Percentiles rank a stretch among this genome's conserved stretches.
Conservation (phyloP, 164 flowering plant genomes). For the Piper betle region DNA sequence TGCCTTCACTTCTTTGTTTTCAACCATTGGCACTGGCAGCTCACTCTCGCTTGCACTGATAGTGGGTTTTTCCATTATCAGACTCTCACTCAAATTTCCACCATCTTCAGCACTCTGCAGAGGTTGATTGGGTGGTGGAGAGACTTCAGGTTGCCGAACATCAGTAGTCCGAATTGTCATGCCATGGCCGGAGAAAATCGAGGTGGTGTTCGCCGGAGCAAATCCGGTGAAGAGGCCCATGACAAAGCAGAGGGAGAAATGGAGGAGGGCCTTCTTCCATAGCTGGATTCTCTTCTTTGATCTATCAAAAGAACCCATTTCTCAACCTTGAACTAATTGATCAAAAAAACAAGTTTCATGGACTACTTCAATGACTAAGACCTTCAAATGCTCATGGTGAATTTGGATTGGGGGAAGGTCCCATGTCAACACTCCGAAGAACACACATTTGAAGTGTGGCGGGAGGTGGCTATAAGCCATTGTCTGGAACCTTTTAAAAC, state of each 20-base stretch:
- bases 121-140: conserved; percentile 19
- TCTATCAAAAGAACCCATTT: conserved; percentile 49
- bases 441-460: neutral
- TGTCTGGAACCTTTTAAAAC: conserved; percentile 9
- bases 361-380: neutral
- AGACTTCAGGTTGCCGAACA: no score
- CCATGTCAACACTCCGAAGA: no score
- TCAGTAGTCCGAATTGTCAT: conserved; percentile 9
- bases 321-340: neutral
- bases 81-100: conserved; percentile 13
- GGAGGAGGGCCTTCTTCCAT: conserved; percentile 76
- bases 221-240: conserved; percentile 94
- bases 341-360: neutral
- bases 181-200: conserved; percentile 8
- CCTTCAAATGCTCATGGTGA: neutral
- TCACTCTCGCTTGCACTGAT: neutral
- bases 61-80: conserved; percentile 20
- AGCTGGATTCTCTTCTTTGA: conserved; percentile 64
- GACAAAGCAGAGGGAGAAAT: conserved; percentile 69
- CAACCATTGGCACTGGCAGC: neutral
- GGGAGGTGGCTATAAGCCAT: no score
- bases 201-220: conserved; percentile 42
- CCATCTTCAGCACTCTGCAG: conserved; percentile 5
- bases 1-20: conserved; percentile 1
- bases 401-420: neutral